Conservation (phyloP, 2,329 filamentous ascomycete species). For the Stemphylium lycopersici region DNA sequence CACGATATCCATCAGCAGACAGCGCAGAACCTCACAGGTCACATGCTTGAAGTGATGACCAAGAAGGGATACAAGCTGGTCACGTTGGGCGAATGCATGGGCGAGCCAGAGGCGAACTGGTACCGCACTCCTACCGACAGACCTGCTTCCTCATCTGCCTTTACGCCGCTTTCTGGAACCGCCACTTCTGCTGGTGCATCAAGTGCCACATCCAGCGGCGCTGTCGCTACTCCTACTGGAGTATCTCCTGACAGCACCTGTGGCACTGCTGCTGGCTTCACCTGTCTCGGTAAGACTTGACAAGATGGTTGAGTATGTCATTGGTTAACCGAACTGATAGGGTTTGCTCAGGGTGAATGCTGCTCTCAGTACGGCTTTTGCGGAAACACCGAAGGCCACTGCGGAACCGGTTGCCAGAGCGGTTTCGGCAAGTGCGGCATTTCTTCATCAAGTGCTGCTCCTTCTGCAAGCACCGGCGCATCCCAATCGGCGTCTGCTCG, state of each 20-base stretch:
- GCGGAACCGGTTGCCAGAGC: slow-evolving; percentile 35
- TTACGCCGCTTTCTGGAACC: slow-evolving; percentile 17
- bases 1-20: slow-evolving; percentile 57
- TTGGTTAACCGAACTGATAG: slow-evolving; percentile 1
- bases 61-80: slow-evolving; percentile 51
- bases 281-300: slow-evolving; percentile 21
- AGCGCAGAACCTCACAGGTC: slow-evolving; percentile 49
- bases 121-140: slow-evolving; percentile 46
- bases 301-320: neutral
- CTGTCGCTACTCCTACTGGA: slow-evolving; percentile 7
- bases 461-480: too few relatives aligned
- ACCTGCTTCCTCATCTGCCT: slow-evolving; percentile 16
- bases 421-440: slow-evolving; percentile 29
- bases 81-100: slow-evolving; percentile 55
- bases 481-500: neutral
- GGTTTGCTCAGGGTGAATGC: slow-evolving; percentile 49
- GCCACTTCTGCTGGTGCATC: slow-evolving; percentile 19
- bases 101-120: slow-evolving; percentile 54
- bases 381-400: slow-evolving; percentile 32
- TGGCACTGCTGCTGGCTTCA: slow-evolving; percentile 25
- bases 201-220: slow-evolving; percentile 10
- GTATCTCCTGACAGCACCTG: slow-evolving; percentile 24
- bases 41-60: slow-evolving; percentile 48
- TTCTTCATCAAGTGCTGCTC: neutral
- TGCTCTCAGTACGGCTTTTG: slow-evolving; percentile 47